A percentile compares a stretch with the other conserved stretches of the same genome.
phyloP scores from a whole-genome alignment of 352 stramenopile genomes.

The Pythium guiyangense region DNA sequence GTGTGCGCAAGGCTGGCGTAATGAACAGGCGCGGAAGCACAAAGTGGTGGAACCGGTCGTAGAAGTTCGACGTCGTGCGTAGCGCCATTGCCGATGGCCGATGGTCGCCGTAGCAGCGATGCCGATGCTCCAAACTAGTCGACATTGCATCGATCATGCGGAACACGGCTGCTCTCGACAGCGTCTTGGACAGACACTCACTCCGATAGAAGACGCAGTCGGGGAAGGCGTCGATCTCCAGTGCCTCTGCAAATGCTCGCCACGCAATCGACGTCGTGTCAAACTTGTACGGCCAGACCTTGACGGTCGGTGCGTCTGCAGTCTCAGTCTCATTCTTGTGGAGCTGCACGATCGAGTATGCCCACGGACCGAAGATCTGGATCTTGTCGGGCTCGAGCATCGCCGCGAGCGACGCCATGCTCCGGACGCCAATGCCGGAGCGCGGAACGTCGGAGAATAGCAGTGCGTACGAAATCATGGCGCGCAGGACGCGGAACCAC shows the following conservation, averaged over 20 bases:
- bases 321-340: conserved; percentile 1
- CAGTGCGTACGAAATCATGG: conserved; percentile 5
- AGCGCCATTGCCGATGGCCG: neutral
- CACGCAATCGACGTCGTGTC: conserved; percentile 10
- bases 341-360: neutral
- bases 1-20: neutral
- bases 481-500: neutral
- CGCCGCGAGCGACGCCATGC: neutral
- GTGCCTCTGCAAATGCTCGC: conserved; percentile 1
- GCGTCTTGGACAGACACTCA: neutral
- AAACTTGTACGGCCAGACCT: conserved; percentile 13
- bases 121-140: too few species aligned
- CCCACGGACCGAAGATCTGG: neutral
- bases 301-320: neutral
- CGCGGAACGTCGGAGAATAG: conserved; percentile 1
- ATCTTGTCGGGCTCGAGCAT: conserved; percentile 5
- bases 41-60: conserved; percentile 8
- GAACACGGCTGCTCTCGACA: neutral
- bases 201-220: conserved; percentile 5
- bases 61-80: neutral
- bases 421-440: neutral
- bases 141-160: neutral
- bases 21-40: conserved; percentile 4
- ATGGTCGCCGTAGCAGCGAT: too few species aligned
- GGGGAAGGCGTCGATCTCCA: conserved; percentile 1